phyloP scores from a whole-genome alignment of 179 eudicot species.

The Drosera spatulata region DNA sequence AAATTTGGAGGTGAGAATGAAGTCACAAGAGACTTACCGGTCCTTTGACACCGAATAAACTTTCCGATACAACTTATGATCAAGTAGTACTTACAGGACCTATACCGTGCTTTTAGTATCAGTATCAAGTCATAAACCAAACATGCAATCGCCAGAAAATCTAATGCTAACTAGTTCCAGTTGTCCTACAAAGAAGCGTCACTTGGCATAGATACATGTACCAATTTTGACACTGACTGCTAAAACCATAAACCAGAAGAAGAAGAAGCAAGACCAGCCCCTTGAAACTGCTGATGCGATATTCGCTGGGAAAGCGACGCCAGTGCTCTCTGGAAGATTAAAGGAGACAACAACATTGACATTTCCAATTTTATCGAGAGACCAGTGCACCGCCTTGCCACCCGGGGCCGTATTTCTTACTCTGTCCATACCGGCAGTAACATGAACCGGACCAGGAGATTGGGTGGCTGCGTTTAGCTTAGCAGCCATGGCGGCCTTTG shows the following conservation, averaged over 20 bases:
- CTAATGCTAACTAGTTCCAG: no score
- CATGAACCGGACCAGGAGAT: conserved; percentile 44
- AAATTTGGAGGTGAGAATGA: no score
- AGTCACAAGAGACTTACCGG: no score
- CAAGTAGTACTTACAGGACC: no score
- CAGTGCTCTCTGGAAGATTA: conserved; percentile 30
- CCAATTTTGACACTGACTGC: conserved; percentile 54
- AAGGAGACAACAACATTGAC: conserved; percentile 54
- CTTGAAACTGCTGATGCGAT: conserved; percentile 26
- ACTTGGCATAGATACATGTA: conserved; percentile 37
- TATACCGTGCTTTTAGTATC: no score
- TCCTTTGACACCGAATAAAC: no score
- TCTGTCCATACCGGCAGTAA: conserved; percentile 72
- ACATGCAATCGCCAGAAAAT: no score
- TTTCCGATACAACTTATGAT: no score
- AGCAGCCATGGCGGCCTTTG: conserved; percentile 33
- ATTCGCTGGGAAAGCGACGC: conserved; percentile 27
- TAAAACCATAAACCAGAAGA: conserved; percentile 48
- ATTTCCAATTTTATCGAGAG: conserved; percentile 40
- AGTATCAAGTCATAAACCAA: no score
- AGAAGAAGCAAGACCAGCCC: conserved; percentile 41
- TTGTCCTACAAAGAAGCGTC: conserved; percentile 1
- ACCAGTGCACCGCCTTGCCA: conserved; percentile 26
- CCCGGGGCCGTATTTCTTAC: conserved; percentile 31
- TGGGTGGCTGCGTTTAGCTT: conserved; percentile 39